These are phyloP conservation scores for Dictyophora rubrovolvata DNA, from an alignment of 768 basidiomycete species.

Conservation along the genomic window DNA sequence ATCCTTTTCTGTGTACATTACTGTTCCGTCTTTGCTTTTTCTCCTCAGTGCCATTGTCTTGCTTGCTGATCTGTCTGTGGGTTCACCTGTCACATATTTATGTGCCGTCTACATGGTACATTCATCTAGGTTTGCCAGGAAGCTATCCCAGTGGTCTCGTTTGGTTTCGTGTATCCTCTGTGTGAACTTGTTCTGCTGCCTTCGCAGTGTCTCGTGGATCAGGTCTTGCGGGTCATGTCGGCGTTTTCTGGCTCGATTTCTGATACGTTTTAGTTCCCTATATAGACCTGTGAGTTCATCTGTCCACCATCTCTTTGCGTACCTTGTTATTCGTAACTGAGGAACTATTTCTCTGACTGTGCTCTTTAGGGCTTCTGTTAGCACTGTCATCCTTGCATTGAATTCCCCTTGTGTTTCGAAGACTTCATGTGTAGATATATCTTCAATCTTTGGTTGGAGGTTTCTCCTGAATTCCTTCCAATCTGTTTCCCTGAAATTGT, in stretches of 20 bases:
- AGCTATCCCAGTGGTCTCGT: neutral
- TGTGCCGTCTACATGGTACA: conserved; percentile 7
- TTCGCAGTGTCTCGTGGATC: neutral
- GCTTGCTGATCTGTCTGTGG: conserved; percentile 12
- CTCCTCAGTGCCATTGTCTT: conserved; percentile 13
- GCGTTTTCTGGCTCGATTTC: neutral
- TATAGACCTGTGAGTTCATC: conserved; percentile 18
- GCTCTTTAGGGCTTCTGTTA: conserved; percentile 15
- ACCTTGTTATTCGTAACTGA: conserved; percentile 12
- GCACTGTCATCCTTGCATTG: neutral
- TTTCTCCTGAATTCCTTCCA: conserved; percentile 24
- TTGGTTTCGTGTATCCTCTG: neutral
- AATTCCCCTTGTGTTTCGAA: conserved; percentile 9
- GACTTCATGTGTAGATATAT: neutral
- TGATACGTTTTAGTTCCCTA: conserved; percentile 12
- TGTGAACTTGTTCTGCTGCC: neutral
- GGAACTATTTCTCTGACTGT: conserved; percentile 17
- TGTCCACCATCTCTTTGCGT: conserved; percentile 26
- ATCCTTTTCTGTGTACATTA: neutral
- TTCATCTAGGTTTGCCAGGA: neutral
- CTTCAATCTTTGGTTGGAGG: conserved; percentile 10
- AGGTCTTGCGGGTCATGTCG: neutral
- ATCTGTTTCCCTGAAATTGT: conserved; percentile 22
- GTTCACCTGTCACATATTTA: neutral
- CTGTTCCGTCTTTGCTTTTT: neutral